These are phyloP conservation scores for Musa troglodytarum DNA, from an alignment of 176 grass and related monocot species.

Conservation along the genomic window DNA sequence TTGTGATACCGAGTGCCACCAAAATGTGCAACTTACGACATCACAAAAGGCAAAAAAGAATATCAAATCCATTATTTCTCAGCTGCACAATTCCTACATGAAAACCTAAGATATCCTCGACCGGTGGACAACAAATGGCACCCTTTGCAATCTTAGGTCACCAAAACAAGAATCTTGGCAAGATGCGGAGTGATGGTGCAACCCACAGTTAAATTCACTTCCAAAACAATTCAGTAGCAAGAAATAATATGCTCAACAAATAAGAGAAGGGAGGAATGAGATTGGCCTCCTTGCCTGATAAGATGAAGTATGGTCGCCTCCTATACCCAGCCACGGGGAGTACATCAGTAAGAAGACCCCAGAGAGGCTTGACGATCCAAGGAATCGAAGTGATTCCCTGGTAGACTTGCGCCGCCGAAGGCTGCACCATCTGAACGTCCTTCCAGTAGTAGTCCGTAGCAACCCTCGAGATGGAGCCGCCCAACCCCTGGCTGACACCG, in stretches of 20 bases:
- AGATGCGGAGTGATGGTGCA: not conserved
- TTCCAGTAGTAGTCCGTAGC: constrained; percentile 83
- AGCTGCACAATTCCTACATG: too few relatives aligned
- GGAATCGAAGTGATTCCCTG: constrained; percentile 57
- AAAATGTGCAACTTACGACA: not conserved
- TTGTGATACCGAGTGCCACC: not conserved
- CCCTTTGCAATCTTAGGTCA: too few relatives aligned
- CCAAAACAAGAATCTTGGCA: too few relatives aligned
- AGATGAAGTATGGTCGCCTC: constrained; percentile 72
- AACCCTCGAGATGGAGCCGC: constrained; percentile 46
- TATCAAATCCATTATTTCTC: not conserved
- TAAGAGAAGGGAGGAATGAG: not conserved
- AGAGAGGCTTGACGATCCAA: constrained; percentile 77
- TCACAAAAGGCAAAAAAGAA: not conserved
- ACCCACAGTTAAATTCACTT: too few relatives aligned
- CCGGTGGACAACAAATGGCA: too few relatives aligned
- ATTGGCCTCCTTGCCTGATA: constrained; percentile 34
- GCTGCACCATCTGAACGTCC: constrained; percentile 72
- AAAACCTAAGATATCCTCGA: too few relatives aligned
- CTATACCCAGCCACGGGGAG: constrained; percentile 55
- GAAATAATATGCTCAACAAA: not conserved
- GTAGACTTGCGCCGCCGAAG: constrained; percentile 72
- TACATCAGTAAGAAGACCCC: constrained; percentile 79
- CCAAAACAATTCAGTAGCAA: too few relatives aligned
- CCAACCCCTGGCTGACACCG: constrained; percentile 71